A percentile compares a stretch with the other conserved stretches of the same genome.
Conservation (phyloP, 2,329 filamentous ascomycete species). For the Lizonia empirigonia region DNA sequence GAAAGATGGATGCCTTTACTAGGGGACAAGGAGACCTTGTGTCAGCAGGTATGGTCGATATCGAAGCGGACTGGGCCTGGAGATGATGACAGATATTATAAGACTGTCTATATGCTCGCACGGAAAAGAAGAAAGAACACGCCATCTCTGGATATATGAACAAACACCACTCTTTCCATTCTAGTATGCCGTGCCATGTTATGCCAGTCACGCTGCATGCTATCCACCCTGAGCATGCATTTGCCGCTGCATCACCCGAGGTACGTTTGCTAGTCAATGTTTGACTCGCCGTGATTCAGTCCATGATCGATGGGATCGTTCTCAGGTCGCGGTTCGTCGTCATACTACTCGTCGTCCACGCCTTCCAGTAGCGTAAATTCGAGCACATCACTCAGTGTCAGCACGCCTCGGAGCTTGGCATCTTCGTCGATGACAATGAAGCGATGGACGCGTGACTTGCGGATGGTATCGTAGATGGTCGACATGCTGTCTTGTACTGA, state of each 20-base stretch:
- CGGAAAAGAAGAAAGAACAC: slow-evolving; percentile 1
- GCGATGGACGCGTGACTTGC: slow-evolving; percentile 91
- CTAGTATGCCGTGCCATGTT: slow-evolving; percentile 9
- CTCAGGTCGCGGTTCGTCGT: slow-evolving; percentile 3
- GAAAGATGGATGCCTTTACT: no score
- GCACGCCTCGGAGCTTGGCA: slow-evolving; percentile 81
- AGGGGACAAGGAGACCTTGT: background rate
- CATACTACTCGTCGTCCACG: slow-evolving; percentile 57
- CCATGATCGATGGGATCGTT: background rate
- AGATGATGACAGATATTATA: background rate
- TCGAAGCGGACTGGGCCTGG: background rate
- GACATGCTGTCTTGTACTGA: slow-evolving; percentile 88
- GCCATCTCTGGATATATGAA: slow-evolving; percentile 16
- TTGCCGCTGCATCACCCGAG: background rate
- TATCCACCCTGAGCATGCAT: background rate
- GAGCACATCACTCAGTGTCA: slow-evolving; percentile 94
- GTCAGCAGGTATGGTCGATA: background rate
- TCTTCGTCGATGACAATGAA: slow-evolving; percentile 92
- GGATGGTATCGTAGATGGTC: slow-evolving; percentile 95
- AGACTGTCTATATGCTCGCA: slow-evolving; percentile 6
- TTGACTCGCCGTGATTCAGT: background rate
- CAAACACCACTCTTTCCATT: slow-evolving; percentile 3
- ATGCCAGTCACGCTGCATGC: slow-evolving; percentile 1
- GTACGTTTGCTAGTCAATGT: background rate
- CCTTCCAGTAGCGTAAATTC: slow-evolving; percentile 89